Evolutionary conservation across 2,329 filamentous ascomycete genomes (phyloP), one percentile per base, ranked within the genome.

Genomic region (Metarhizium anisopliae): DNA sequence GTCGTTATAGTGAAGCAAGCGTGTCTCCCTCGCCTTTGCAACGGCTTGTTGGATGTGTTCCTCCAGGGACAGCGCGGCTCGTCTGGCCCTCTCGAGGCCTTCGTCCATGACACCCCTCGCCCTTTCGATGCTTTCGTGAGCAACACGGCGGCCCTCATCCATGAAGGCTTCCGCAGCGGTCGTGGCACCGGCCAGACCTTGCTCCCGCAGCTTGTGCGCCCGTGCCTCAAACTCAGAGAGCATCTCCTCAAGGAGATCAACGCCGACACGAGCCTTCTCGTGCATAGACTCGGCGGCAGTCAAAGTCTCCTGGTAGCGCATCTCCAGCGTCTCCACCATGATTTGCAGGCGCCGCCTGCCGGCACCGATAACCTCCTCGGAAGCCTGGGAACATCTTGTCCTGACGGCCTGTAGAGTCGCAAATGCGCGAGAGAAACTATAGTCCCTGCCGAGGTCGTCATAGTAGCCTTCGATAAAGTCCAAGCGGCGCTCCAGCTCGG

Each of bases 401-500:
- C 92, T 85, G 30, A 99, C 92, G 7, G 90, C 85, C 66, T 93
- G 87, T 2, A 99, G 77, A 0, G 92, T 95, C 16, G 85, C 79
- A 71, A 95, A 95, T 20, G 93, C 90, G 61, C 89, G 84, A 47
- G 89, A 86, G 55, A 97, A 85, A 65, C 90, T 89, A 49, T 87
- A 80, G 69, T 99, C 94, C 62, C 95, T 80, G 59, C 87, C 87
- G 57, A 91, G 74, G 66, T 95, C 90, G 60, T 89, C 86, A 66
- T 95, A 96, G 66, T 95, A 96, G 60, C 83, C 85, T 72, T 99
- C 94, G 50, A 97, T 81, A 70, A 90, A 88, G 66, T 95, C 91
- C 50, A 99, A 77, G 54, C 93, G 84, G 61, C 87, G 82, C 72
- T 95, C 92, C 47, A 99, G 79, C 68, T 97, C 91, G 43, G 86